Base-by-base conservation (phyloP, 257 asterid species). In the Rehmannia glutinosa region DNA sequence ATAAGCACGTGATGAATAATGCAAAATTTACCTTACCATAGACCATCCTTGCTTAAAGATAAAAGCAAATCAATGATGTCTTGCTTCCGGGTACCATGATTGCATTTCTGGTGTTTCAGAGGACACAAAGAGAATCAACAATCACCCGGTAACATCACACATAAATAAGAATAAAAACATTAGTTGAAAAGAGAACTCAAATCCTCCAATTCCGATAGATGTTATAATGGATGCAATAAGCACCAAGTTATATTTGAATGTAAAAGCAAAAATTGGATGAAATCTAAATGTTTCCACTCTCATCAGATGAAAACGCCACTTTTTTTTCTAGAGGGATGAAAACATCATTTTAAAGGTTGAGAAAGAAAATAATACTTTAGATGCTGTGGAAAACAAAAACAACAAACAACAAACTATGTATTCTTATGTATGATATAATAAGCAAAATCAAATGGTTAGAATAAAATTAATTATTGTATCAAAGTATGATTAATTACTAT, bases 81-180 rank as follows among this genome's bases (percentile, higher is more conserved):
- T 62, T 83, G 90, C 85, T 93, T 93, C 64, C 86, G 79, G 43
- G 75, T 74, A 73, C 85, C 84, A 47, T 67, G 87, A 74, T 45
- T 72, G 69, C 76, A 73, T 76, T 79, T 81, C 96, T 91, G 87
- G 50, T 62, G 74, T 47, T 68, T 73, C 32, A 60, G 62, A 13
- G 16, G 43, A 25, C 56, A 53, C 56, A 68, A 60, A 62, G 25
- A 62, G 47, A 70, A 49, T 55, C 68, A 70, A 64, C 55, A 59
- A 15, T 28, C 42, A 53, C 43, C 63, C 45, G 30, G 47, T 59
- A 27, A 62, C 7, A 23, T 51, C 41, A 52, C 64, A 32, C 52
- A 55, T 10, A 53, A 53, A 46, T 43, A 38, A 21, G 27, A 74
- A 39, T 24, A 60, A 36, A 43, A 54, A 23, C 23, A 23, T 36